Percentiles rank a stretch among this genome's conserved stretches.
These are phyloP conservation scores for Leccinum barrowsii DNA, from an alignment of 768 basidiomycete genomes.

Conservation along the genomic window DNA sequence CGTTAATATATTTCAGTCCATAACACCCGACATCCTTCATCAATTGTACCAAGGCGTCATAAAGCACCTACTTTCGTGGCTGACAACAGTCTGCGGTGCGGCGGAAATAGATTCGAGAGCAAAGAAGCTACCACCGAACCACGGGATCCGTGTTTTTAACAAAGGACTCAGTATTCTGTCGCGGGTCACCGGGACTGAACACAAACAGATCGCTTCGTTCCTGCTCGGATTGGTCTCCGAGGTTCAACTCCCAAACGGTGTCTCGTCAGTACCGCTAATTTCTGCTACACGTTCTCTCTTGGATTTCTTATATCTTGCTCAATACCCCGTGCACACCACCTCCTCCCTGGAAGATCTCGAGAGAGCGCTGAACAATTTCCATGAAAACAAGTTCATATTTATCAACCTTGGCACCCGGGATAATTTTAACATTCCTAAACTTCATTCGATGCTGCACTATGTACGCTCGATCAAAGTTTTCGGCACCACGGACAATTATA, in stretches of 20 bases:
- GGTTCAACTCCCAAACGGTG: not conserved
- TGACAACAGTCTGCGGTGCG: too few relatives aligned
- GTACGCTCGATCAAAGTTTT: not conserved
- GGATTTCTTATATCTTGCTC: not conserved
- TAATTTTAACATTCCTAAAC: not conserved
- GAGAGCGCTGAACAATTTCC: not conserved
- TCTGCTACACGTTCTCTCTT: not conserved
- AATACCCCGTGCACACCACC: not conserved
- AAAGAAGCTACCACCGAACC: too few relatives aligned
- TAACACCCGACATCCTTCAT: not conserved
- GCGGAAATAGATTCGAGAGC: too few relatives aligned
- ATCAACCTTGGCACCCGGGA: not conserved
- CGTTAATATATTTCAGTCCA: not conserved
- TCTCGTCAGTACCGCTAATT: not conserved
- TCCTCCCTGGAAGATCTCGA: not conserved
- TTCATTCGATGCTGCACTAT: not conserved
- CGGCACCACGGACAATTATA: not conserved
- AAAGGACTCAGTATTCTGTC: too few relatives aligned
- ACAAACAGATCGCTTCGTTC: too few relatives aligned
- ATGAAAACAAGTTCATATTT: not conserved
- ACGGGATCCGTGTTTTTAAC: too few relatives aligned
- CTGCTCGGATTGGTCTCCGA: too few relatives aligned
- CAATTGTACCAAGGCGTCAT: not conserved
- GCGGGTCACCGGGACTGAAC: too few relatives aligned
- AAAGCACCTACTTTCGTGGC: too few relatives aligned